These are phyloP conservation scores for Hibiscus mutabilis DNA, from an alignment of 345 rosid species.

Conservation along the genomic window DNA sequence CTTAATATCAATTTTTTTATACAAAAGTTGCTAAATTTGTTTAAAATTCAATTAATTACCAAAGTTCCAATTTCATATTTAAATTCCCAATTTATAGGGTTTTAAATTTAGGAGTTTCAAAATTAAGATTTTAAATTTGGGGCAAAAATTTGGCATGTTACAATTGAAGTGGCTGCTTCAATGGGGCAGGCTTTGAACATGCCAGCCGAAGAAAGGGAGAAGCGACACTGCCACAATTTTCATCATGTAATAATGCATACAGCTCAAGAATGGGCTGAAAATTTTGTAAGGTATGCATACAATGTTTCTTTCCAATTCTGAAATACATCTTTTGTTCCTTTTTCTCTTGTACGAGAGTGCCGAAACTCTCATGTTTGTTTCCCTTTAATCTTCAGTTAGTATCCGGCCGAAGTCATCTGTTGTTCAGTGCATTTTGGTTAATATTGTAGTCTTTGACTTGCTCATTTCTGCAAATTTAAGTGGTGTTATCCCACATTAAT, in stretches of 20 bases:
- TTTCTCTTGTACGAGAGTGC: not conserved
- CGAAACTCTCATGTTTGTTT: not conserved
- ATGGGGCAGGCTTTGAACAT: constrained; percentile 78
- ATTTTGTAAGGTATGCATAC: constrained; percentile 72
- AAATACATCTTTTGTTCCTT: not conserved
- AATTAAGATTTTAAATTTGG: too few species aligned
- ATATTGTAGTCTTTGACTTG: not conserved
- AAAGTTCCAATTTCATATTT: too few species aligned
- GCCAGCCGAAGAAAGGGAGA: constrained; percentile 83
- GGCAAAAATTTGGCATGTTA: too few species aligned
- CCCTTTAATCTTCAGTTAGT: not conserved
- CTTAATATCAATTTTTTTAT: too few species aligned
- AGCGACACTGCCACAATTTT: constrained; percentile 79
- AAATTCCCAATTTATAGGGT: too few species aligned
- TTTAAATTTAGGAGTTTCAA: too few species aligned
- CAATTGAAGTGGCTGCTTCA: constrained; percentile 94
- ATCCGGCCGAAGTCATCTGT: not conserved
- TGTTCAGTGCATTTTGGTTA: not conserved
- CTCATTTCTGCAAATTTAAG: not conserved
- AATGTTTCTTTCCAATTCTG: not conserved
- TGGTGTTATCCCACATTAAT: not conserved
- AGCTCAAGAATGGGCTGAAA: constrained; percentile 99
- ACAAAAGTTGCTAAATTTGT: too few species aligned
- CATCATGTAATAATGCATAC: constrained; percentile 76
- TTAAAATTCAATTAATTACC: too few species aligned